Evolutionary conservation across 2,329 filamentous ascomycete genomes (phyloP), one percentile per base, ranked within the genome.

Genomic region (Pseudofabraea citricarpa): DNA sequence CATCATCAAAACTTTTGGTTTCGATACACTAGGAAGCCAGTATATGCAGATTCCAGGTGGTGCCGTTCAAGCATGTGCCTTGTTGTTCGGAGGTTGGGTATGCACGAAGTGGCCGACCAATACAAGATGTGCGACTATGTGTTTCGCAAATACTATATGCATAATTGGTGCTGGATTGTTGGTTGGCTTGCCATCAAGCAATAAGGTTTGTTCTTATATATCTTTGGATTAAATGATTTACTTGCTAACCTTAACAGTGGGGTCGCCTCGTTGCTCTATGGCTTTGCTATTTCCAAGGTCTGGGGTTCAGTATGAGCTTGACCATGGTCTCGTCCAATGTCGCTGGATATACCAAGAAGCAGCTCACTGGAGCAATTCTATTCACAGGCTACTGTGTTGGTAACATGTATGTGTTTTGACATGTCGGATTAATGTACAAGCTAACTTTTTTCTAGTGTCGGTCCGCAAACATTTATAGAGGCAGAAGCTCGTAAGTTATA

Each of bases 31-130:
- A 2, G 69, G 71, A 4, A 73, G 72, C 0, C 74, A 78, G 46
- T 77, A 78, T 46, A 70, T 81, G 8, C 75, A 80, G 48, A 81
- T 82, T 42, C 77, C 77, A 0, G 77, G 75, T 13, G 77, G 75
- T 16, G 75, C 71, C 0, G 68, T 81, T 0, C 74, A 80, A 47
- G 77, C 79, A 51, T 51, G 76, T 1, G 70, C 74, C 0, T 63
- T 79, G 1, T 56, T 81, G 6, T 51, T 63, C 2, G 74, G 73
- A 1, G 75, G 75, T 13, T 67, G 65, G 39, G 61, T 80, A 19
- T 75, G 74, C 52, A 73, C 71, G 0, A 65, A 64, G n/a, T 79
- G 62, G 51, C 74, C 74, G 3, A 72, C 73, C 5, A 56, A 57
- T 52, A 63, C 70, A 1, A 65, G 76, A 5, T 78, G 73, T 50